Evolutionary conservation across 805 yeast genomes (phyloP).

Genomic region (Grigorovia transvaalensis): DNA sequence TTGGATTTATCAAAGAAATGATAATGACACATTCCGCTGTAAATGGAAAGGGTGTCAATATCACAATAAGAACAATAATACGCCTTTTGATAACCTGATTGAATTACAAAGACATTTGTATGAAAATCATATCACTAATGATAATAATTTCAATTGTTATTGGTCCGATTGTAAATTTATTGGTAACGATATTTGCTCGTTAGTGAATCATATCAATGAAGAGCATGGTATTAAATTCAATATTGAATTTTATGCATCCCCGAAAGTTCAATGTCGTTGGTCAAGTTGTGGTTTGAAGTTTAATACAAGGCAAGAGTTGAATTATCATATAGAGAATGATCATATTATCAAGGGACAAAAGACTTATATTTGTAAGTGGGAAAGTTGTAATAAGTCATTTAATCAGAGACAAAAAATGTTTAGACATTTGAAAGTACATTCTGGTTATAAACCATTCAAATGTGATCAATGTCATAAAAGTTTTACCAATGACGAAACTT

Average conservation of each 20-base stretch:
- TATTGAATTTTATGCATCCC: conserved; percentile 9
- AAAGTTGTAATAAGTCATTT: conserved; percentile 63
- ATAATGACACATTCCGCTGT: conserved; percentile 33
- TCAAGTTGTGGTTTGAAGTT: conserved; percentile 42
- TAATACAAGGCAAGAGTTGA: conserved; percentile 46
- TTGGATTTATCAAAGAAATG: conserved; percentile 29
- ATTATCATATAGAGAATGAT: conserved; percentile 52
- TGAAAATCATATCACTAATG: conserved; percentile 35
- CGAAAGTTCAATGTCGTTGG: conserved; percentile 20
- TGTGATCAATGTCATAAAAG: conserved; percentile 60
- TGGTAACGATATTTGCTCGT: conserved; percentile 40
- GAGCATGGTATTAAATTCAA: conserved; percentile 33
- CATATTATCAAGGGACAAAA: conserved; percentile 74
- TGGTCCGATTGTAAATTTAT: conserved; percentile 65
- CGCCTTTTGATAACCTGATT: conserved; percentile 27
- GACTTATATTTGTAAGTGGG: conserved; percentile 66
- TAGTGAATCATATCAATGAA: conserved; percentile 50
- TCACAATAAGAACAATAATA: conserved; percentile 13
- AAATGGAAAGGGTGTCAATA: conserved; percentile 58
- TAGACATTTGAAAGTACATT: conserved; percentile 82
- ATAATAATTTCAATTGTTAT: conserved; percentile 37
- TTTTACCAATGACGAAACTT: conserved; percentile 69
- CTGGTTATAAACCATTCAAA: conserved; percentile 68
- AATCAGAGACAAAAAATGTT: conserved; percentile 76
- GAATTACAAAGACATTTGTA: conserved; percentile 44